Conservation (phyloP, 441 rosid species). For the Populus hybrid region DNA sequence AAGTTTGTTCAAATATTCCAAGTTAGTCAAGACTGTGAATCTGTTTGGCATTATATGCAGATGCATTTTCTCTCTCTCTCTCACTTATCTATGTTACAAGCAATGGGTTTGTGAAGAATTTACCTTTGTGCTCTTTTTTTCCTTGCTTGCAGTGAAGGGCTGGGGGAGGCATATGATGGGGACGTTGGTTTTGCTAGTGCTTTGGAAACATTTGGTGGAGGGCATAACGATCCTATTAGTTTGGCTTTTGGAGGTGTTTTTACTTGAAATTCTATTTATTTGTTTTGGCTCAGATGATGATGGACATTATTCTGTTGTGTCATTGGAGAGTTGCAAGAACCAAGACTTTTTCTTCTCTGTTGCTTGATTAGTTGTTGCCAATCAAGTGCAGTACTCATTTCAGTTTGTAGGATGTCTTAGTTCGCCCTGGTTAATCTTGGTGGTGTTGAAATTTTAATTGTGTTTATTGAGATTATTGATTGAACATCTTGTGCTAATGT, state of each 20-base stretch:
- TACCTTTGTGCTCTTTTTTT: conserved; percentile 16
- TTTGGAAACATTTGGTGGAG: conserved; percentile 96
- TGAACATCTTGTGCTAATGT: conserved; percentile 24
- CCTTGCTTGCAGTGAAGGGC: conserved; percentile 78
- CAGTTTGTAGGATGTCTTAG: background rate
- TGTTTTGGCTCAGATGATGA: background rate
- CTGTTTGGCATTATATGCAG: background rate
- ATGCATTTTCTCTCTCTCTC: background rate
- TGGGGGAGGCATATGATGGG: conserved; percentile 98
- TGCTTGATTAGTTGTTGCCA: background rate
- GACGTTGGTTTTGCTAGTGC: conserved; percentile 99
- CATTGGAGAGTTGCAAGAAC: background rate
- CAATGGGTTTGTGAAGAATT: conserved; percentile 15
- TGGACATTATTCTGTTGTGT: background rate
- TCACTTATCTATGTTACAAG: background rate
- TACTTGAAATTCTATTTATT: conserved; percentile 13
- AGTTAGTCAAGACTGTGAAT: background rate
- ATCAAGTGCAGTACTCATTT: background rate
- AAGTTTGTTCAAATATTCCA: background rate
- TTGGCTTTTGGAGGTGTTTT: conserved; percentile 92
- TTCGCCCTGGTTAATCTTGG: background rate
- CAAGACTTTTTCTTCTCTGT: background rate
- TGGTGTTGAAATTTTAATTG: background rate
- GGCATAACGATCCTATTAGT: conserved; percentile 97
- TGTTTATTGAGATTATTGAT: conserved; percentile 6